Percentiles rank a stretch among this genome's conserved stretches.
Evolutionary conservation across 1,139 yeast species (phyloP).

Genomic region (Geotrichum restrictum): DNA sequence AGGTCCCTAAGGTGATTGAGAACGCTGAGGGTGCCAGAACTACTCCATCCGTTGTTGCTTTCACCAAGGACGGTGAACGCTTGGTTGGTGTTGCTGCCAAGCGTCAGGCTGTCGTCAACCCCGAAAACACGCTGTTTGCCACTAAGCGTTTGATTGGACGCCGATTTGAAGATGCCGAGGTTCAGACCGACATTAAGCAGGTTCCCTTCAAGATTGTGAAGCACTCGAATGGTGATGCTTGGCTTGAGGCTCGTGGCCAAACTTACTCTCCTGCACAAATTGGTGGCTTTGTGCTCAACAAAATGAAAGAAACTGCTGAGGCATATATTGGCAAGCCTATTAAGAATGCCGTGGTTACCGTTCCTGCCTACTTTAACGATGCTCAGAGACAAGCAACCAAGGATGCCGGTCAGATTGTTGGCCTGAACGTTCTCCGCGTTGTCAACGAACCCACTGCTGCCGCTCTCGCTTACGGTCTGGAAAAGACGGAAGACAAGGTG

Average conservation of each 20-base stretch:
- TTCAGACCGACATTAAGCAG: constrained; percentile 92
- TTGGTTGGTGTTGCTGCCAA: constrained; percentile 98
- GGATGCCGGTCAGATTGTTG: constrained; percentile 97
- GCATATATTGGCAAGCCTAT: constrained; percentile 80
- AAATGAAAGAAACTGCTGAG: constrained; percentile 97
- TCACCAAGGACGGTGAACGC: constrained; percentile 94
- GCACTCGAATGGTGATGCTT: constrained; percentile 96
- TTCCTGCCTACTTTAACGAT: constrained; percentile 97
- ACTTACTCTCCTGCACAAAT: constrained; percentile 88
- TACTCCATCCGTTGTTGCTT: constrained; percentile 97
- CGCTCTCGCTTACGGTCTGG: constrained; percentile 95
- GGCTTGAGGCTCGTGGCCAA: constrained; percentile 96
- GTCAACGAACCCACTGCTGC: constrained; percentile 99
- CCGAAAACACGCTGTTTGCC: constrained; percentile 95
- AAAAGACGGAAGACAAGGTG: constrained; percentile 67
- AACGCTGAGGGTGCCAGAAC: constrained; percentile 99
- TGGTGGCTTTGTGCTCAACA: constrained; percentile 94
- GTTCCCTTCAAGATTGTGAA: constrained; percentile 97
- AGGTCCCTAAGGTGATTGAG: constrained; percentile 92
- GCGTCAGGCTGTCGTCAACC: constrained; percentile 98
- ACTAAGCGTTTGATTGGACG: constrained; percentile 98
- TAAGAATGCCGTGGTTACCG: constrained; percentile 91
- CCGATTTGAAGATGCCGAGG: constrained; percentile 92
- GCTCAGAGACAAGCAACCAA: constrained; percentile 98
- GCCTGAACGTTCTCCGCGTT: constrained; percentile 91